A percentile compares a stretch with the other conserved stretches of the same genome.
phyloP scores from a whole-genome alignment of 768 basidiomycete species.

The Collybiopsis confluens region DNA sequence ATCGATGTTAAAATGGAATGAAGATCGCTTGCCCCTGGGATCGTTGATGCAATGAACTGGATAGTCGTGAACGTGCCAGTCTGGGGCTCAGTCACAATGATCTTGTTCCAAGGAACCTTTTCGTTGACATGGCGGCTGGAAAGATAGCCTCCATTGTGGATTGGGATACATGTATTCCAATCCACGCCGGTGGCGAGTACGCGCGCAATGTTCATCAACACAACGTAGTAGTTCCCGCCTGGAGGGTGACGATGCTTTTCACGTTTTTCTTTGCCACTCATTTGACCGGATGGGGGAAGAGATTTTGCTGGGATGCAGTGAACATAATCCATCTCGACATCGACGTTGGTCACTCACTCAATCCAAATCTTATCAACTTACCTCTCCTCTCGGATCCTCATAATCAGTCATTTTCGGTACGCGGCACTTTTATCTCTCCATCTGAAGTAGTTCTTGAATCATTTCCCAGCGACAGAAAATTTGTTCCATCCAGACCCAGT shows the following conservation, averaged over 20 bases:
- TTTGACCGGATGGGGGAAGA: not conserved
- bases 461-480: not conserved
- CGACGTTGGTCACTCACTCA: not conserved
- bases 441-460: not conserved
- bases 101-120: not conserved
- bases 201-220: not conserved
- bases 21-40: not conserved
- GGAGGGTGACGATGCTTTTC: not conserved
- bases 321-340: not conserved
- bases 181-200: not conserved
- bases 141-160: not conserved
- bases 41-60: not conserved
- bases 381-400: not conserved
- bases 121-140: not conserved
- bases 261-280: not conserved
- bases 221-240: no score
- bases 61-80: not conserved
- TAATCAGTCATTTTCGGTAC: not conserved
- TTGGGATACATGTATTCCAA: not conserved
- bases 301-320: not conserved
- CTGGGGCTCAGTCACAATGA: not conserved
- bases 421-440: not conserved
- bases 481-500: no score
- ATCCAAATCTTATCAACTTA: not conserved
- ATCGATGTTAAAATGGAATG: not conserved